phyloP scores from a whole-genome alignment of 1,139 yeast genomes.

The Saccharomyces pastorianus region DNA sequence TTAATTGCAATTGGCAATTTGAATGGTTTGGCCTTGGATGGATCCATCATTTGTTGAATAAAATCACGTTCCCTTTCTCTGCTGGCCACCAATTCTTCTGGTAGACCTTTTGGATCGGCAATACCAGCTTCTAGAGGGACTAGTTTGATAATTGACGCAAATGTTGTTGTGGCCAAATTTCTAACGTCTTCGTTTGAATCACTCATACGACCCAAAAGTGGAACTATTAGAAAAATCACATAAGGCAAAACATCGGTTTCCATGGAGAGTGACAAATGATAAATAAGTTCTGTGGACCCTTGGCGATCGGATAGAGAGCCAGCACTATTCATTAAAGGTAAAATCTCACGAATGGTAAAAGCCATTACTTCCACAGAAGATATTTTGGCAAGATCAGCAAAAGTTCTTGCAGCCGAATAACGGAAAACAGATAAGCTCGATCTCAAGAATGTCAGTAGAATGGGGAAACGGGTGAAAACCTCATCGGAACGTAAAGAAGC shows the following conservation, averaged over 20 bases:
- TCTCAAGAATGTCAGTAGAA: slow-evolving; percentile 53
- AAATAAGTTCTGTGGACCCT: slow-evolving; percentile 88
- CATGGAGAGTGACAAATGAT: slow-evolving; percentile 79
- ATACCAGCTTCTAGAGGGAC: slow-evolving; percentile 97
- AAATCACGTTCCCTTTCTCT: slow-evolving; percentile 93
- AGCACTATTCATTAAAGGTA: slow-evolving; percentile 79
- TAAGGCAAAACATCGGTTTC: slow-evolving; percentile 87
- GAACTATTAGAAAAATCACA: slow-evolving; percentile 90
- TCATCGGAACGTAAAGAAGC: slow-evolving; percentile 39
- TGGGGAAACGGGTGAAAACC: slow-evolving; percentile 41
- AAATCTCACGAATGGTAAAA: slow-evolving; percentile 62
- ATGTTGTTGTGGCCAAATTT: slow-evolving; percentile 85
- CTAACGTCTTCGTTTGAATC: slow-evolving; percentile 89
- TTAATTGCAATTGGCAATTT: slow-evolving; percentile 2
- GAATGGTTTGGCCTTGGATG: slow-evolving; percentile 42
- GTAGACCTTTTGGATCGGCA: slow-evolving; percentile 91
- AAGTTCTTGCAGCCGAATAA: slow-evolving; percentile 83
- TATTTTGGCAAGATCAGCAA: slow-evolving; percentile 73
- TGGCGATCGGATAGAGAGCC: slow-evolving; percentile 70
- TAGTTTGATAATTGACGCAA: slow-evolving; percentile 89
- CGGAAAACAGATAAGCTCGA: slow-evolving; percentile 74
- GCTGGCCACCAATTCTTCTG: slow-evolving; percentile 72
- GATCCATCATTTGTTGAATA: slow-evolving; percentile 96
- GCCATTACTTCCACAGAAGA: slow-evolving; percentile 71
- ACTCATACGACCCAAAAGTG: slow-evolving; percentile 96